A percentile compares a stretch with the other conserved stretches of the same genome.
phyloP scores from a whole-genome alignment of 2,329 filamentous ascomycete genomes.

The Claviceps paspali region DNA sequence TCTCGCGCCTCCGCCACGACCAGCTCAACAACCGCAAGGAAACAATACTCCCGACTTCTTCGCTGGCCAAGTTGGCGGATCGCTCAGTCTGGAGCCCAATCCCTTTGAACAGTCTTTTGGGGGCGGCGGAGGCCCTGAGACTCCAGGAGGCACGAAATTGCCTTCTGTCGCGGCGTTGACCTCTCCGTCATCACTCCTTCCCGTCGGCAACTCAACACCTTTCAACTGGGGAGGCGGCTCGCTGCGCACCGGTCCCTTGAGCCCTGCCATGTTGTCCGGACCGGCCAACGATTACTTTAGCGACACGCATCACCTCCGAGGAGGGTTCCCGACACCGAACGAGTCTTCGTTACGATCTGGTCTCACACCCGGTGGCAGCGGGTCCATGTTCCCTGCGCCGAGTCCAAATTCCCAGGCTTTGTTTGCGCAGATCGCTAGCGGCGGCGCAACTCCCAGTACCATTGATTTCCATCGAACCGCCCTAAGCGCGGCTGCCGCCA shows the following conservation, averaged over 20 bases:
- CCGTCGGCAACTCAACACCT: conserved; percentile 55
- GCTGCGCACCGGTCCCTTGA: conserved; percentile 79
- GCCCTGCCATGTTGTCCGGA: conserved; percentile 92
- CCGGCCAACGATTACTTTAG: conserved; percentile 77
- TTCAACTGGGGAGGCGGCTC: conserved; percentile 74
- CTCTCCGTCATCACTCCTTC: conserved; percentile 69
- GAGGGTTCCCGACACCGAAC: conserved; percentile 87
- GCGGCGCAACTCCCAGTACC: conserved; percentile 76
- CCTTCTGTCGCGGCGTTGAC: conserved; percentile 84
- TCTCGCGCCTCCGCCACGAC: conserved; percentile 56
- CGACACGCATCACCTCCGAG: conserved; percentile 61
- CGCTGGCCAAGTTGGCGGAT: conserved; percentile 36
- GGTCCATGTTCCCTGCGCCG: conserved; percentile 90
- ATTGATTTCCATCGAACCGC: conserved; percentile 92
- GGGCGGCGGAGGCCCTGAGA: conserved; percentile 49
- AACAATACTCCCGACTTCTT: conserved; percentile 56
- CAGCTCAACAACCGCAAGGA: conserved; percentile 30
- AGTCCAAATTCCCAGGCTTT: conserved; percentile 77
- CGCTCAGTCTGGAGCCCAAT: conserved; percentile 72
- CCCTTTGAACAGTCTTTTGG: conserved; percentile 94
- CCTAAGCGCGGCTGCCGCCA: conserved; percentile 58
- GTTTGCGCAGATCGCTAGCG: conserved; percentile 63
- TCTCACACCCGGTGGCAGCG: conserved; percentile 83
- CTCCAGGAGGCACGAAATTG: conserved; percentile 67
- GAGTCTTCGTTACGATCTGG: conserved; percentile 87